A percentile compares a stretch with the other conserved stretches of the same genome.
phyloP scores from a whole-genome alignment of 805 yeast species.

The Nakazawaea molendinolei region DNA sequence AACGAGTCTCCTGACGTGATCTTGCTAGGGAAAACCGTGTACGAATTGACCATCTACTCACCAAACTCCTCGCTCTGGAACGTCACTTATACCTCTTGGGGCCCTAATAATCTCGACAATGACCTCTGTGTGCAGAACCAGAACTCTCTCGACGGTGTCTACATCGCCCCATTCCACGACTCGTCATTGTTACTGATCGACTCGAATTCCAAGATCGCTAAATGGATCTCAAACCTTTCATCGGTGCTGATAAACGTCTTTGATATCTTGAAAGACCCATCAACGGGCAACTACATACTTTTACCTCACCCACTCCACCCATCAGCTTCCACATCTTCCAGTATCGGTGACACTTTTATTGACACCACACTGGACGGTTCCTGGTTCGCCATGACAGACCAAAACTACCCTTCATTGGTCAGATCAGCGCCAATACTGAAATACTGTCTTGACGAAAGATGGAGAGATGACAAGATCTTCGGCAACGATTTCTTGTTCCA shows the following conservation, averaged over 20 bases:
- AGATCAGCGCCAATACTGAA: constrained; percentile 71
- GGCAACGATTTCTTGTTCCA: constrained; percentile 31
- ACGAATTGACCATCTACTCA: constrained; percentile 72
- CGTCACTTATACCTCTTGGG: constrained; percentile 84
- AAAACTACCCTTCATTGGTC: constrained; percentile 74
- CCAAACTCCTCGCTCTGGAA: constrained; percentile 66
- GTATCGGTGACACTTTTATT: constrained; percentile 67
- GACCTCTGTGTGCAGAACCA: constrained; percentile 41
- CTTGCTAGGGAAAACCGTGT: constrained; percentile 65
- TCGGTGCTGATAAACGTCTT: constrained; percentile 70
- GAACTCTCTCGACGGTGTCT: constrained; percentile 62
- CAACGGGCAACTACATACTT: constrained; percentile 34
- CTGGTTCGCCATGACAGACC: constrained; percentile 84
- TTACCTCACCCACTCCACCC: constrained; percentile 65
- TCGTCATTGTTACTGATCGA: constrained; percentile 73
- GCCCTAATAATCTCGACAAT: constrained; percentile 77
- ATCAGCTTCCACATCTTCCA: constrained; percentile 25
- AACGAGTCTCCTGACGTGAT: constrained; percentile 24
- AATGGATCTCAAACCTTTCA: constrained; percentile 74
- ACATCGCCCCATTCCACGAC: constrained; percentile 81
- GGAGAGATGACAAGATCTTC: constrained; percentile 34
- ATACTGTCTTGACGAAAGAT: constrained; percentile 42
- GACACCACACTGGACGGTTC: constrained; percentile 56
- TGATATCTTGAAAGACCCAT: constrained; percentile 48
- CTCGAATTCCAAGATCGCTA: constrained; percentile 57